Percentiles rank a stretch among this genome's conserved stretches.
Evolutionary conservation across 352 stramenopile genomes (phyloP).

Genomic region (Globisporangium takayamanum): DNA sequence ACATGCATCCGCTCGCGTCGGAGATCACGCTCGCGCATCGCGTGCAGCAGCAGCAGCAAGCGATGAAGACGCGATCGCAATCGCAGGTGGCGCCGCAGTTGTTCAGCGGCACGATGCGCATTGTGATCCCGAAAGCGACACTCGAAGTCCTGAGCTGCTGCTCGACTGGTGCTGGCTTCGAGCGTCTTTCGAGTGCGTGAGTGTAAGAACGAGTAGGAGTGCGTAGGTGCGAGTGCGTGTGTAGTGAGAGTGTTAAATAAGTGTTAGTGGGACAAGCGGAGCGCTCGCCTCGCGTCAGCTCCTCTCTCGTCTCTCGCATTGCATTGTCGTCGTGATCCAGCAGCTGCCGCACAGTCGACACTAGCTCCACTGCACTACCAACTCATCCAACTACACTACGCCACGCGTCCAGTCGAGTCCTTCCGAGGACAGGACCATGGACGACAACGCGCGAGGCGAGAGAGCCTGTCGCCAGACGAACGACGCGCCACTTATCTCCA

Average conservation of each 20-base stretch:
- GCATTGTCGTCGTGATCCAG: conserved; percentile 6
- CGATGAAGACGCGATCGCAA: background rate
- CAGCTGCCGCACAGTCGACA: background rate
- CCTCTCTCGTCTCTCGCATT: conserved; percentile 1
- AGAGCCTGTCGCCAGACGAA: background rate
- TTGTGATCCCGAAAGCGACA: conserved; percentile 10
- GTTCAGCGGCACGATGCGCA: background rate
- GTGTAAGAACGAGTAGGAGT: background rate
- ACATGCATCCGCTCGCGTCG: background rate
- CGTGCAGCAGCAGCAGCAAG: background rate
- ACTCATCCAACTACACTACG: no score
- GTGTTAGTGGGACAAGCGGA: background rate
- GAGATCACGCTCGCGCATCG: background rate
- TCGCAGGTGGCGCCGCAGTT: background rate
- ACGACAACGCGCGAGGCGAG: background rate
- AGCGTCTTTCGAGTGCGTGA: no score
- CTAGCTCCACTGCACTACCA: background rate
- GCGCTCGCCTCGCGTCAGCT: background rate
- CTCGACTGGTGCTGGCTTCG: no score
- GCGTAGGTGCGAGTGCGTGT: no score
- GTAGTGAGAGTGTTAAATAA: conserved; percentile 1
- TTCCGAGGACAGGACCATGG: no score
- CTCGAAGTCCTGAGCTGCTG: conserved; percentile 3
- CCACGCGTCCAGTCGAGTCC: background rate
- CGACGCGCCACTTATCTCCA: conserved; percentile 40